Evolutionary conservation across 2,329 filamentous ascomycete genomes (phyloP).

Genomic region (Stagonosporopsis vannaccii): DNA sequence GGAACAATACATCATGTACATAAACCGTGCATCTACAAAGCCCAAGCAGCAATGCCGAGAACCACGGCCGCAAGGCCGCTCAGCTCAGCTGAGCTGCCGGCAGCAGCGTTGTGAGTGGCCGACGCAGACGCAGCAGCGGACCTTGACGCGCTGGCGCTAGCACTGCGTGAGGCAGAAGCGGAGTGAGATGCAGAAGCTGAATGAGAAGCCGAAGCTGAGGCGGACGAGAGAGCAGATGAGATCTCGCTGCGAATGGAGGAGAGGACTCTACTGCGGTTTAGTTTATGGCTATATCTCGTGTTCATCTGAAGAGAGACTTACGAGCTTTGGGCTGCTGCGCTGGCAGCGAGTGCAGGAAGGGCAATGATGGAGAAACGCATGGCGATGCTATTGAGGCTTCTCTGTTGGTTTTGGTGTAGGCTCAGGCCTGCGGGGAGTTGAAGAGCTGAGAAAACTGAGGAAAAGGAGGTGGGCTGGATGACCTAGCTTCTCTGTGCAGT

Average conservation of each 20-base stretch:
- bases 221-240: background rate
- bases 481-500: background rate
- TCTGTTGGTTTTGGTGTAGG: background rate
- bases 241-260: background rate
- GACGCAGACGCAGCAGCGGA: slow-evolving; percentile 13
- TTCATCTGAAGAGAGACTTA: background rate
- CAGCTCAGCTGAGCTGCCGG: slow-evolving; percentile 8
- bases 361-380: slow-evolving; percentile 14
- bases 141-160: slow-evolving; percentile 8
- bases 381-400: background rate
- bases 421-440: background rate
- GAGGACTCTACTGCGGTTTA: background rate
- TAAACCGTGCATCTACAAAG: slow-evolving; percentile 12
- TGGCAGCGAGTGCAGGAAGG: slow-evolving; percentile 10
- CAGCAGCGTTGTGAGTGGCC: slow-evolving; percentile 14
- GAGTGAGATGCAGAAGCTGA: slow-evolving; percentile 5
- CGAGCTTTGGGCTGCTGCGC: slow-evolving; percentile 17
- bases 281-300: background rate
- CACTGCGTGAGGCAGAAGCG: slow-evolving; percentile 1
- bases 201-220: background rate
- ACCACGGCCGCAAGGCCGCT: slow-evolving; percentile 21
- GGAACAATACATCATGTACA: background rate
- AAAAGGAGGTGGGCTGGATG: background rate
- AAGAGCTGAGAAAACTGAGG: background rate
- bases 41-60: slow-evolving; percentile 23